These are phyloP conservation scores for Amanita phalloides DNA, from an alignment of 768 basidiomycete species.

Conservation along the genomic window DNA sequence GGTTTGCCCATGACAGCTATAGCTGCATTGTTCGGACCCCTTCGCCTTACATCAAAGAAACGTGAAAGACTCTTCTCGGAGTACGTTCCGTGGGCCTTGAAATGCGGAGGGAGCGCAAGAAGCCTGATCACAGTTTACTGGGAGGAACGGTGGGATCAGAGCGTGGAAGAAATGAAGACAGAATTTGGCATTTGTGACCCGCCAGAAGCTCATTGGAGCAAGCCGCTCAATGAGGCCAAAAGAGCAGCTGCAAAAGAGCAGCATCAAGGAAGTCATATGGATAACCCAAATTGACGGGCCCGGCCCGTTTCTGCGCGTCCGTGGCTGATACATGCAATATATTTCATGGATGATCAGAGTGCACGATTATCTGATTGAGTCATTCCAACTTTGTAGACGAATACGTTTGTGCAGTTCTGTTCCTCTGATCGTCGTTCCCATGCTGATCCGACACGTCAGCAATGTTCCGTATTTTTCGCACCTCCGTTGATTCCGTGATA, in stretches of 20 bases:
- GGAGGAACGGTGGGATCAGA: constrained; percentile 89
- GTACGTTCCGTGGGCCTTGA: constrained; percentile 89
- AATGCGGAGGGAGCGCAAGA: constrained; percentile 63
- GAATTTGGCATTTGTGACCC: constrained; percentile 84
- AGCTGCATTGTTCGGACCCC: constrained; percentile 68
- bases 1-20: constrained; percentile 82
- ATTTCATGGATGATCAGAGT: too few relatives aligned
- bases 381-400: too few relatives aligned
- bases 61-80: constrained; percentile 57
- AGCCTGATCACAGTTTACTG: constrained; percentile 89
- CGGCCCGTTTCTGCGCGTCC: neutral
- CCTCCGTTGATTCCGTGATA: too few relatives aligned
- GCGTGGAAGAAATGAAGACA: constrained; percentile 70
- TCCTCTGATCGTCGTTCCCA: too few relatives aligned
- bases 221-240: constrained; percentile 53
- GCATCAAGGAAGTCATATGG: neutral
- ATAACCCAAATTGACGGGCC: neutral
- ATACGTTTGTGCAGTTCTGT: too few relatives aligned
- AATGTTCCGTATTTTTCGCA: too few relatives aligned
- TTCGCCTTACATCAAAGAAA: constrained; percentile 52
- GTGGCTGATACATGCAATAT: neutral
- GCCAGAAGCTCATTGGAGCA: constrained; percentile 62
- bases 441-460: too few relatives aligned
- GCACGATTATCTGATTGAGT: too few relatives aligned
- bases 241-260: constrained; percentile 29